Evolutionary conservation across 306 rosid species (phyloP), one percentile per base, ranked within the genome.

Genomic region (Hippophae rhamnoides): DNA sequence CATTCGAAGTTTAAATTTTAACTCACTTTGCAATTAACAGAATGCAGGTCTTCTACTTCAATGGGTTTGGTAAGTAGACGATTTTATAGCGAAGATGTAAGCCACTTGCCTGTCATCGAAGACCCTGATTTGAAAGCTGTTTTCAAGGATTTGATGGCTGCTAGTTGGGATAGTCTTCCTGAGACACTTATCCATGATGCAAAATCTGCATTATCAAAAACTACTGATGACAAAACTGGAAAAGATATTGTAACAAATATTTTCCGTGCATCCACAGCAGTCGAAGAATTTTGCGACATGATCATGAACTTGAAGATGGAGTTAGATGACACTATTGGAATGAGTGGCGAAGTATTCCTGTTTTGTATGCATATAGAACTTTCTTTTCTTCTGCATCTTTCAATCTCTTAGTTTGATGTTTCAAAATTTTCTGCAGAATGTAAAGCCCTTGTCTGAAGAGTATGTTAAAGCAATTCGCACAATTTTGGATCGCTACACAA

Each of bases 131-230:
- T 93, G 66, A 73, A 48, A 12, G 66, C 57, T 43, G 89, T 52
- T 54, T 88, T 93, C 84, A 88, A 86, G 80, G 94, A 83, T 72
- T 88, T 93, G 80, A 43, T 93, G 80, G 96, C 96, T 56, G 78
- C 50, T 56, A 77, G 55, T 64, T 93, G 97, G 97, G 86, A 78
- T 54, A 68, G 75, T 11, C 79, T 93, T 51, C 79, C 86, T 0
- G 67, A 66, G 13, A 1, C 76, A 66, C 62, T 84, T 3, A 43
- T 86, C 62, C 10, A 64, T 47, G 84, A 72, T 9, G 90, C 65
- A 14, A 82, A 86, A 79, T 53, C 69, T 1, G 95, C 89, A 0
- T 70, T 93, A 58, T 79, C 96, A 23, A 72, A 72, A 73, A 80
- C 31, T 49, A 82, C 95, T 7, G 93, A 80, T 13, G 96, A 92